These are phyloP conservation scores for Plicaturopsis crispa DNA, from an alignment of 768 basidiomycete genomes.

Conservation along the genomic window DNA sequence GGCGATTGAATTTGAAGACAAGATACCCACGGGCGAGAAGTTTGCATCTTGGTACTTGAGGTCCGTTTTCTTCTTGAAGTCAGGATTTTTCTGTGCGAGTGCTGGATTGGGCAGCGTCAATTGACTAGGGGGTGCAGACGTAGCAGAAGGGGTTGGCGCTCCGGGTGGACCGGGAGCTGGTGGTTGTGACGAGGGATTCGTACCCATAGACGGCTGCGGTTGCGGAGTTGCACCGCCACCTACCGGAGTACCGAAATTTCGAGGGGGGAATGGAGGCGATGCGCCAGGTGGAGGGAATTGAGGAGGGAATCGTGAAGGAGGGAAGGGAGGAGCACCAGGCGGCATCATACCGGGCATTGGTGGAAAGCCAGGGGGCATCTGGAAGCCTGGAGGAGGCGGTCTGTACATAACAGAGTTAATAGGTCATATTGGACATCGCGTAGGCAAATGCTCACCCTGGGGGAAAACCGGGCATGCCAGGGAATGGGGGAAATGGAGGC, in stretches of 20 bases:
- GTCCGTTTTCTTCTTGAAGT: slow-evolving; percentile 69
- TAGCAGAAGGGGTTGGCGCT: slow-evolving; percentile 20
- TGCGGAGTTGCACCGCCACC: background rate
- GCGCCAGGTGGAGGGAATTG: slow-evolving; percentile 24
- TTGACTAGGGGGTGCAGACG: slow-evolving; percentile 25
- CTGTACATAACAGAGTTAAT: slow-evolving; percentile 18
- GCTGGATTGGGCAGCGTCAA: slow-evolving; percentile 48
- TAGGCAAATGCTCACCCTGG: slow-evolving; percentile 39
- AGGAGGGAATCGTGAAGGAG: slow-evolving; percentile 19
- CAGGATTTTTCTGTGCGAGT: slow-evolving; percentile 57
- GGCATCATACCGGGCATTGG: slow-evolving; percentile 28
- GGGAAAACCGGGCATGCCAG: slow-evolving; percentile 43
- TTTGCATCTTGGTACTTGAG: slow-evolving; percentile 74
- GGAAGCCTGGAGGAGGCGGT: slow-evolving; percentile 48
- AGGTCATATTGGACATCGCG: slow-evolving; percentile 9
- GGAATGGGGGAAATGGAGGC: slow-evolving; percentile 33
- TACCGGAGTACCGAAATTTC: slow-evolving; percentile 25
- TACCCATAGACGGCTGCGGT: background rate
- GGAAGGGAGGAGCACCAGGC: slow-evolving; percentile 19
- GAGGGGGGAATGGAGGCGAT: slow-evolving; percentile 28
- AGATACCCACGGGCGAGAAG: slow-evolving; percentile 60
- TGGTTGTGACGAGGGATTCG: background rate
- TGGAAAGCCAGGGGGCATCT: slow-evolving; percentile 41
- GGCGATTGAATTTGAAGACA: background rate
- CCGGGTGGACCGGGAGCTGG: slow-evolving; percentile 9